Conservation (phyloP, 2,329 filamentous ascomycete species). For the Penicillium sp. region DNA sequence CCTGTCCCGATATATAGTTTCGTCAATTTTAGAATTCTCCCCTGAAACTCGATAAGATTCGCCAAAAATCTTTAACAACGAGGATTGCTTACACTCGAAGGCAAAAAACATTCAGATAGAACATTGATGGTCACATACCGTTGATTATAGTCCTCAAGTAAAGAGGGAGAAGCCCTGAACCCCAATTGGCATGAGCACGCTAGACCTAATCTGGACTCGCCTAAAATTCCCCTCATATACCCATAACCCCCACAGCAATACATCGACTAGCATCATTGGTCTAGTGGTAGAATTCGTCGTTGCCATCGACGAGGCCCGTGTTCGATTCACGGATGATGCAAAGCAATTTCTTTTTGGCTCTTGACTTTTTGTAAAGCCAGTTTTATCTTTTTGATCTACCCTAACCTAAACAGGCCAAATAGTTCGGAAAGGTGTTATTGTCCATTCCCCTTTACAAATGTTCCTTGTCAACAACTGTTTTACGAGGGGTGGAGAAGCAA, state of each 20-base stretch:
- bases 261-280: slow-evolving; percentile 38
- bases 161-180: not conserved
- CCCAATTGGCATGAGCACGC: not conserved
- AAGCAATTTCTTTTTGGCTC: slow-evolving; percentile 4
- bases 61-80: no score
- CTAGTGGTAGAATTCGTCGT: slow-evolving; percentile 43
- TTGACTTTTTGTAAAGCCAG: not conserved
- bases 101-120: not conserved
- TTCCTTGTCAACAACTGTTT: no score
- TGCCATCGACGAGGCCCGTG: slow-evolving; percentile 47
- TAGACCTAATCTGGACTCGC: not conserved
- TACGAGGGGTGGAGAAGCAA: not conserved
- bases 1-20: not conserved
- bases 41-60: no score
- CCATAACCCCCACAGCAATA: not conserved
- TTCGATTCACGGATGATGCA: slow-evolving; percentile 50
- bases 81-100: not conserved
- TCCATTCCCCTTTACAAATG: no score
- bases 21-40: not conserved
- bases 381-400: no score
- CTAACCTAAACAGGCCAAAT: no score
- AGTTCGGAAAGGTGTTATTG: no score
- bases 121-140: not conserved
- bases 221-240: not conserved
- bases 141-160: not conserved